A percentile compares a stretch with the other conserved stretches of the same genome.
Evolutionary conservation across 306 rosid species (phyloP).

Genomic region (Medicago ruthenica): DNA sequence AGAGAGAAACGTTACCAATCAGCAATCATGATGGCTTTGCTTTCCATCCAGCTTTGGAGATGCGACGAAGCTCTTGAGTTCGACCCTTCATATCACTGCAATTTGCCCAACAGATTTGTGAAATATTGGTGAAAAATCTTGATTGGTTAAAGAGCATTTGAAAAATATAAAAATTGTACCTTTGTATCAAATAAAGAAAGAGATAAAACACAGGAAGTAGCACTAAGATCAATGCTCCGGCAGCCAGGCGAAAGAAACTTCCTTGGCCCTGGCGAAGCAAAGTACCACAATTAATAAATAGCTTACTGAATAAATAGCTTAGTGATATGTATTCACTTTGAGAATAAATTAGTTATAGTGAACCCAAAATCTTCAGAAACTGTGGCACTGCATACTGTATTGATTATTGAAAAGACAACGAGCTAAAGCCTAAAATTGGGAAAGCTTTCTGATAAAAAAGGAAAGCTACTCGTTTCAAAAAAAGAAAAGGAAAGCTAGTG

Average conservation of each 20-base stretch:
- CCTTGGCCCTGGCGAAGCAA: slow-evolving; percentile 63
- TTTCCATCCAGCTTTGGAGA: slow-evolving; percentile 66
- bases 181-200: slow-evolving; percentile 75
- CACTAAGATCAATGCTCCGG: slow-evolving; percentile 79
- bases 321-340: slow-evolving; percentile 11
- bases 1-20: slow-evolving; percentile 52
- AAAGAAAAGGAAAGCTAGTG: slow-evolving; percentile 26
- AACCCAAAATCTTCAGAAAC: slow-evolving; percentile 29
- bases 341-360: slow-evolving; percentile 10
- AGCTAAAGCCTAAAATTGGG: slow-evolving; percentile 23
- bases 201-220: slow-evolving; percentile 92
- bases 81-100: slow-evolving; percentile 73
- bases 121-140: slow-evolving; percentile 30
- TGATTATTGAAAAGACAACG: slow-evolving; percentile 30
- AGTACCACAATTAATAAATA: slow-evolving; percentile 27
- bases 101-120: slow-evolving; percentile 34
- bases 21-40: slow-evolving; percentile 66
- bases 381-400: slow-evolving; percentile 15
- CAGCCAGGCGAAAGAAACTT: slow-evolving; percentile 74
- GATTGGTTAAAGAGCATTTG: slow-evolving; percentile 15
- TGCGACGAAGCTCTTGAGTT: slow-evolving; percentile 81
- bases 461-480: background rate
- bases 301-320: slow-evolving; percentile 15
- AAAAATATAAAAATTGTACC: slow-evolving; percentile 55
- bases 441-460: slow-evolving; percentile 25